These are phyloP conservation scores for Coprinellus micaceus DNA, from an alignment of 768 basidiomycete species.

Conservation along the genomic window DNA sequence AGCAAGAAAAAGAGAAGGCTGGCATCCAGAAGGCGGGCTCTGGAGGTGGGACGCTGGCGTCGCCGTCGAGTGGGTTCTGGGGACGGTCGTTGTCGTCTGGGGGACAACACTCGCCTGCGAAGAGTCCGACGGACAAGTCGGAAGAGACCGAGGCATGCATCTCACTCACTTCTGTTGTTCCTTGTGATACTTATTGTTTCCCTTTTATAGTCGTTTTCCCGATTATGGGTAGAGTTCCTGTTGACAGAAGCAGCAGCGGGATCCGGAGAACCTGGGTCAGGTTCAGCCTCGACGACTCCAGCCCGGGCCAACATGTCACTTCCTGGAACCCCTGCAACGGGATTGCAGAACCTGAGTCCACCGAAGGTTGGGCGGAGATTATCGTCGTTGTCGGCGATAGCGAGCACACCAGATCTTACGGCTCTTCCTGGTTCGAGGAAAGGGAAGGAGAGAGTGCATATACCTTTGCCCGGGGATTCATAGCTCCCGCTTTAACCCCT, in stretches of 20 bases:
- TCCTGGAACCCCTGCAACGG: slow-evolving; percentile 29
- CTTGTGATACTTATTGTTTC: neutral
- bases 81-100: slow-evolving; percentile 29
- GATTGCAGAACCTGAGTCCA: slow-evolving; percentile 14
- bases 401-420: slow-evolving; percentile 34
- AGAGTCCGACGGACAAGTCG: slow-evolving; percentile 60
- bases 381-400: slow-evolving; percentile 24
- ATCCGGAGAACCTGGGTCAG: slow-evolving; percentile 37
- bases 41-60: neutral
- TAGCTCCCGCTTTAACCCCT: neutral
- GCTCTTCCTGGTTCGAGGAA: slow-evolving; percentile 19
- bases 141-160: slow-evolving; percentile 77
- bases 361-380: slow-evolving; percentile 24
- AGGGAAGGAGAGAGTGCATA: slow-evolving; percentile 26
- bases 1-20: slow-evolving; percentile 86
- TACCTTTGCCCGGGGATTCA: neutral
- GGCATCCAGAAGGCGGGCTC: slow-evolving; percentile 52
- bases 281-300: slow-evolving; percentile 17
- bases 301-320: slow-evolving; percentile 29
- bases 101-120: slow-evolving; percentile 27
- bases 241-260: slow-evolving; percentile 71
- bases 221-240: slow-evolving; percentile 96
- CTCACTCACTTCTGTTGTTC: neutral
- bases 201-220: slow-evolving; percentile 79
- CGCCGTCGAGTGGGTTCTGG: slow-evolving; percentile 37